A percentile compares a stretch with the other conserved stretches of the same genome.
Conservation (phyloP, 306 rosid species). For the Mucuna pruriens region DNA sequence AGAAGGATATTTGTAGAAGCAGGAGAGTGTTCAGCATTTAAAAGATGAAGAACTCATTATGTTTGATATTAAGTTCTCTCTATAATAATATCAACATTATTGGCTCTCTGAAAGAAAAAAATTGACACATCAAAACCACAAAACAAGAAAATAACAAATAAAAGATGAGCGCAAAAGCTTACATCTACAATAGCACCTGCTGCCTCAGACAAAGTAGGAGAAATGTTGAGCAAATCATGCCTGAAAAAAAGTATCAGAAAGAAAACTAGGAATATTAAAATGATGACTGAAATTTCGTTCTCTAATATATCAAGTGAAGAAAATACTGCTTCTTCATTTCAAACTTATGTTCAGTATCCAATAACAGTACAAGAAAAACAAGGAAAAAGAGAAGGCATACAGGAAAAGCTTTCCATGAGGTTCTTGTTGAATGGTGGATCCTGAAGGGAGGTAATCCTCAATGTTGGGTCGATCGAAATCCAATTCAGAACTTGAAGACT, state of each 20-base stretch:
- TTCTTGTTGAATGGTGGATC: constrained; percentile 80
- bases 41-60: constrained; percentile 13
- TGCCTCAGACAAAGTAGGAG: constrained; percentile 90
- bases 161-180: constrained; percentile 25
- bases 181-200: constrained; percentile 99
- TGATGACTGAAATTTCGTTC: neutral
- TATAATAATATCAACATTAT: constrained; percentile 19
- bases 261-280: constrained; percentile 6
- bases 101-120: constrained; percentile 5
- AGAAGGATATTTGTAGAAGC: neutral
- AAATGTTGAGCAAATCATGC: constrained; percentile 86
- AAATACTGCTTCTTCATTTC: constrained; percentile 2
- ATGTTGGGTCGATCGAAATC: constrained; percentile 92
- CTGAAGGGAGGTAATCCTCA: constrained; percentile 95
- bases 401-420: constrained; percentile 80
- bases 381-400: constrained; percentile 48
- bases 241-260: constrained; percentile 49
- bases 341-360: neutral
- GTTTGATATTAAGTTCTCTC: neutral
- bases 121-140: constrained; percentile 14
- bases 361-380: constrained; percentile 10
- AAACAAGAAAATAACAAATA: neutral
- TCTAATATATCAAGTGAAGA: constrained; percentile 6
- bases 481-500: constrained; percentile 78
- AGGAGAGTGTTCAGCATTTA: neutral